Base-by-base conservation (phyloP, 129 eudicot genomes). In the Scalesia atractyloides region DNA sequence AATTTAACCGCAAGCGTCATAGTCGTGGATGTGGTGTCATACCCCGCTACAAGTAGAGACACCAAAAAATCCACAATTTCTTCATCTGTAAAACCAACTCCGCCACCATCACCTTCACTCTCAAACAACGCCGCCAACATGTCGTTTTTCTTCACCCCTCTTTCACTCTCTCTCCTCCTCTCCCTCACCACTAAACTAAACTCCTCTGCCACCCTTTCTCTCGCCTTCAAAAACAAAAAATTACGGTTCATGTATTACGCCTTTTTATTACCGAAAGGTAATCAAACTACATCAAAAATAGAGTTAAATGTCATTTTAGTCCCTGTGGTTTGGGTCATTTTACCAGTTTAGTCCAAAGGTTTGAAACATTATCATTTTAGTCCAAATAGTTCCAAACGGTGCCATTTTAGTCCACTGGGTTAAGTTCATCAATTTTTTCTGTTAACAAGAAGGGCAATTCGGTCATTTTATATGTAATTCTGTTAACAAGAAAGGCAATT, bases 1-100 rank as follows among this genome's bases (percentile, higher is more conserved):
- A 81, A 93, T 69, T 93, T 93, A 65, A 93, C 98, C 7, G 96
- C 96, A 0, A 93, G 85, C 12, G 98, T 93, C 92, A 93, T 93
- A 11, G 82, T 87, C 8, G 98, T 87, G 5, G 98, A 89, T n/a
- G 98, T 93, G n/a, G 98, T 93, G 16, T 93, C 98, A 46, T 93
- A 93, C 0, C 98, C 98, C 1, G 97, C 98, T 56, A 93, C 98
- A 66, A 93, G 67, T 54, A 93, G 72, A 17, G 98, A 87, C 79
- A 93, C 69, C 85, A 93, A 70, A 73, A 93, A 93, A 79, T 93
- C 97, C 9, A 93, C 98, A 7, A 93, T 89, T 73, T 87, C 95
- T 68, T 84, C 96, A 48, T 93, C 92, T 65, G 92, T 85, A 9
- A 87, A 92, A 30, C 89, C 87, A 17, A 73, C 76, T 0, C 88